These are phyloP conservation scores for Spiraea crenata DNA, from an alignment of 331 rosid genomes.

Conservation along the genomic window DNA sequence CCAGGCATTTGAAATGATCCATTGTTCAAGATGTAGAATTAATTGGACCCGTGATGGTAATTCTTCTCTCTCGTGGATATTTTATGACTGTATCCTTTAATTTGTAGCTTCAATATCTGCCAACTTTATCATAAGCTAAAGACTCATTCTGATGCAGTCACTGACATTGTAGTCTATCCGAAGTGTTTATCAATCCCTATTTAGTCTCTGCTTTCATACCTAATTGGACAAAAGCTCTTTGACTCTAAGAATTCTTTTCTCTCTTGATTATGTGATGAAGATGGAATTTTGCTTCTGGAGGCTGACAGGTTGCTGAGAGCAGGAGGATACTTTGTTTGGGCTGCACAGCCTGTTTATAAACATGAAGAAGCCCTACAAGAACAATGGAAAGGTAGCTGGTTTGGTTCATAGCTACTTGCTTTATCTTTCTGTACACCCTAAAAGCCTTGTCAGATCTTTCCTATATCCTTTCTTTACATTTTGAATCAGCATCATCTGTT, in stretches of 20 bases:
- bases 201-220: constrained; percentile 4
- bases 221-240: constrained; percentile 11
- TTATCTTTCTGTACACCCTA: constrained; percentile 15
- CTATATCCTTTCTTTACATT: constrained; percentile 10
- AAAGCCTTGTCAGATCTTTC: not conserved
- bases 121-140: constrained; percentile 9
- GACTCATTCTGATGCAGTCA: not conserved
- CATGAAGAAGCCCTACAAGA: constrained; percentile 62
- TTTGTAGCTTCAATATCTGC: not conserved
- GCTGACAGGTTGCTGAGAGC: constrained; percentile 81
- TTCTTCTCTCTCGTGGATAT: constrained; percentile 2
- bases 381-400: constrained; percentile 84
- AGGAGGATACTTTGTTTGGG: constrained; percentile 94
- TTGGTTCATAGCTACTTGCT: not conserved
- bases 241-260: constrained; percentile 32
- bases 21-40: constrained; percentile 85
- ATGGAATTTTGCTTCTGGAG: constrained; percentile 90
- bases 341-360: constrained; percentile 84
- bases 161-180: not conserved
- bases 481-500: constrained; percentile 4
- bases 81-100: not conserved
- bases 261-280: constrained; percentile 44
- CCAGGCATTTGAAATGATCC: constrained; percentile 91
- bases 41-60: constrained; percentile 91
- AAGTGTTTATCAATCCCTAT: constrained; percentile 1